Conservation (phyloP, 306 rosid genomes). For the Inga oerstediana region DNA sequence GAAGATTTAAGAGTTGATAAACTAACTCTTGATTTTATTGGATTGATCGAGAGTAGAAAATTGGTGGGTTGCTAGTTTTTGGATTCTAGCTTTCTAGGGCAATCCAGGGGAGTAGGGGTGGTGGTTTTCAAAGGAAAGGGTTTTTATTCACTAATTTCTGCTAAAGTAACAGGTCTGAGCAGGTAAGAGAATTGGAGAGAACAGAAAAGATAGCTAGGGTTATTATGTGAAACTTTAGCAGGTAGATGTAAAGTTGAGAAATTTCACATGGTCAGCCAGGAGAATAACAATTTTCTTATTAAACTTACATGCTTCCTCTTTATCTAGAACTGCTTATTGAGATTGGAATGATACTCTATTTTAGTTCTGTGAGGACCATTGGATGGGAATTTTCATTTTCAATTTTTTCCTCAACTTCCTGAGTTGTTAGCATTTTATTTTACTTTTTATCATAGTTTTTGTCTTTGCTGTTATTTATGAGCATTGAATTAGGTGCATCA, state of each 20-base stretch:
- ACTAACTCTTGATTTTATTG: background rate
- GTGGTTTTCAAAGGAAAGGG: background rate
- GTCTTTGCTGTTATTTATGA: background rate
- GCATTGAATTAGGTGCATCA: conserved; percentile 3
- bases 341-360: background rate
- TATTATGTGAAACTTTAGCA: background rate
- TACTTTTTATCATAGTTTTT: background rate
- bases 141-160: conserved; percentile 1
- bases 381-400: background rate
- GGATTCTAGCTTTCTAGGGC: background rate
- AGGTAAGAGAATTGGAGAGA: background rate
- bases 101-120: background rate
- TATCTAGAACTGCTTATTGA: background rate
- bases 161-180: background rate
- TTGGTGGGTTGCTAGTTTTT: background rate
- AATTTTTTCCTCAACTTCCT: background rate
- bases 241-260: background rate
- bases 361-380: background rate
- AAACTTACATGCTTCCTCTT: background rate
- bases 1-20: background rate
- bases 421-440: background rate
- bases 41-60: background rate
- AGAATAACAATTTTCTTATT: background rate
- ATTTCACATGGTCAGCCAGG: background rate
- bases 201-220: background rate